Base-by-base conservation (phyloP, 371 early-diverging fungal genomes). In the Mortierella sp. region DNA sequence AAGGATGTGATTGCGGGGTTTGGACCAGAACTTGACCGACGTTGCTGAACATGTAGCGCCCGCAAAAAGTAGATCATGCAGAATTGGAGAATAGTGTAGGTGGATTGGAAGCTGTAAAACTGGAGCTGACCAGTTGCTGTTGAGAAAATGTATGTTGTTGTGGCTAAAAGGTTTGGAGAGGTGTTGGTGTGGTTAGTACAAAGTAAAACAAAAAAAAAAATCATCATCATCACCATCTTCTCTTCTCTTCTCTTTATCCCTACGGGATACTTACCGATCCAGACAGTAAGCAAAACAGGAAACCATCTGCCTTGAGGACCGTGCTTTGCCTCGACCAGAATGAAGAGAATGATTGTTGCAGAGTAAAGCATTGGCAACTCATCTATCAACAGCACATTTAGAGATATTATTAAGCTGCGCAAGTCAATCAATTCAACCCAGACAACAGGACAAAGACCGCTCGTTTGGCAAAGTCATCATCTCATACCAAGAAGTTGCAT, bases 301-400 rank as follows among this genome's bases (percentile, higher is more conserved):
- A 79, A 64, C 80, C 80, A 79, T 22, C 32, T 22, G 8, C 80
- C 74, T 36, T 74, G 71, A 13, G 61, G 59, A 15, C 80, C 80
- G 41, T 74, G 59, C 36, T 74, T 79, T 15, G 80, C 67, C 53
- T 74, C 80, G 59, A 74, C 65, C 55, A 69, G 52, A 41, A 74
- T 79, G 33, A 67, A 79, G 9, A 79, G 7, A 43, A 79, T 63
- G 16, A 79, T 67, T 0, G 80, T 74, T 3, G 80, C 80, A n/a
- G 80, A 74, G n/a, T 79, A 79, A 8, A 79, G 58, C 74, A 74
- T 74, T 19, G 80, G 80, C 50, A 79, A 45, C 43, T 79, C 80
- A 55, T 79, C 80, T 74, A 60, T 52, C 52, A 52, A 19, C 8
- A 19, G 16, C 22, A 11, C 38, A 64, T 15, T 48, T n/a, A 41